Evolutionary conservation across 129 eudicot species (phyloP).

Genomic region (Sambucus nigra): DNA sequence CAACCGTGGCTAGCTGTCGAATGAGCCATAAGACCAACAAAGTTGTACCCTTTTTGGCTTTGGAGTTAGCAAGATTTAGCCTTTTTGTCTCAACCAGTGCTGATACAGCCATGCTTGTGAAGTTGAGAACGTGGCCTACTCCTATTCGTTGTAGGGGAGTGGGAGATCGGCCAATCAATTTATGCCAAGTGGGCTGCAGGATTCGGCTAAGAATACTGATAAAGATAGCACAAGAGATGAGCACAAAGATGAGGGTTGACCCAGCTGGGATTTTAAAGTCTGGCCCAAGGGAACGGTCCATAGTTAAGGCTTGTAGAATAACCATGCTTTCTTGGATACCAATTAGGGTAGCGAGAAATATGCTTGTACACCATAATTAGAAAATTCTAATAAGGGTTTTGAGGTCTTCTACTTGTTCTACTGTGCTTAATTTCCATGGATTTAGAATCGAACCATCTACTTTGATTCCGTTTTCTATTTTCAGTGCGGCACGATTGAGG

Average conservation of each 20-base stretch:
- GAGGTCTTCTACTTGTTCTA: constrained; percentile 69
- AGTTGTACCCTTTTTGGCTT: constrained; percentile 4
- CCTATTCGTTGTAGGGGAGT: constrained; percentile 47
- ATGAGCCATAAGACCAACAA: constrained; percentile 60
- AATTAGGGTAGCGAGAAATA: constrained; percentile 38
- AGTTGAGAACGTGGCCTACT: constrained; percentile 22
- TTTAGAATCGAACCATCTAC: constrained; percentile 18
- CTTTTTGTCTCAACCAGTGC: constrained; percentile 31
- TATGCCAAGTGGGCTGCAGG: constrained; percentile 28
- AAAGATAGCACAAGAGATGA: constrained; percentile 26
- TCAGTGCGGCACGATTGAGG: constrained; percentile 46
- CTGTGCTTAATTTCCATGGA: constrained; percentile 56
- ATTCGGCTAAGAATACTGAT: constrained; percentile 24
- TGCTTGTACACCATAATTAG: constrained; percentile 54
- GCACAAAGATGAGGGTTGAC: constrained; percentile 30
- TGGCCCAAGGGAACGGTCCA: constrained; percentile 40
- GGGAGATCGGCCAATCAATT: constrained; percentile 15
- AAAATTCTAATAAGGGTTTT: constrained; percentile 41
- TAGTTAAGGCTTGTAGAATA: constrained; percentile 52
- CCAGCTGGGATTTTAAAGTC: constrained; percentile 47
- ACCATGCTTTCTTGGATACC: constrained; percentile 36
- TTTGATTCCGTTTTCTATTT: constrained; percentile 8
- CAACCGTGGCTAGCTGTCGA: constrained; percentile 35
- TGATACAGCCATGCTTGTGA: constrained; percentile 17
- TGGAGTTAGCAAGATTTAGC: background rate